Evolutionary conservation across 352 stramenopile genomes (phyloP).

Genomic region (Plasmopara viticola): DNA sequence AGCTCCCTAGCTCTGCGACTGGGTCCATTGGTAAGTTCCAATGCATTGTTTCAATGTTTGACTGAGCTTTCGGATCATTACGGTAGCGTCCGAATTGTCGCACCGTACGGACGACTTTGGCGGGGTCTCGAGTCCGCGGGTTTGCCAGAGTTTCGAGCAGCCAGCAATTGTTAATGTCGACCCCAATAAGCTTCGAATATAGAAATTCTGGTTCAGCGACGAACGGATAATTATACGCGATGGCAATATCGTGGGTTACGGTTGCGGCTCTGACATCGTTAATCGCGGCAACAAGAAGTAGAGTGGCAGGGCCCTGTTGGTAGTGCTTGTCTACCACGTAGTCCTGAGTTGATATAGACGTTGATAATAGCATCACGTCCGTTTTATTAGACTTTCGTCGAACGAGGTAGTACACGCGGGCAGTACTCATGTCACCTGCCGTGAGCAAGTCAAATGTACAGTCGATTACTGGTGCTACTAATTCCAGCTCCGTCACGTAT

Average conservation of each 20-base stretch:
- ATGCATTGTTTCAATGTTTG: constrained; percentile 28
- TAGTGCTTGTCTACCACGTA: constrained; percentile 17
- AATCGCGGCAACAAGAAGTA: constrained; percentile 19
- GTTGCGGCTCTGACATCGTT: constrained; percentile 11
- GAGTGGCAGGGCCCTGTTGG: constrained; percentile 11
- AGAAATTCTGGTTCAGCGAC: constrained; percentile 12
- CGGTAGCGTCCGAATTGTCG: constrained; percentile 31
- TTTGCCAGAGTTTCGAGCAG: constrained; percentile 12
- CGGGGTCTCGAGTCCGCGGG: constrained; percentile 10
- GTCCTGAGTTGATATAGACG: constrained; percentile 23
- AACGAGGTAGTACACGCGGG: constrained; percentile 24
- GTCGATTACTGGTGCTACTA: constrained; percentile 36
- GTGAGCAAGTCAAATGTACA: constrained; percentile 22
- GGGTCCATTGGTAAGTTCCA: constrained; percentile 23
- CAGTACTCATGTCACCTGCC: constrained; percentile 7
- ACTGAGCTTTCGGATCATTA: constrained; percentile 22
- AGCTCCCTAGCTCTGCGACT: constrained; percentile 10
- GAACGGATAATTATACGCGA: constrained; percentile 27
- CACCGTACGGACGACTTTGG: constrained; percentile 19
- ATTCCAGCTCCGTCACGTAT: constrained; percentile 21
- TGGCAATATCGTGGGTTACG: constrained; percentile 19
- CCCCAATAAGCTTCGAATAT: constrained; percentile 13
- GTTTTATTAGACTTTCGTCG: constrained; percentile 12
- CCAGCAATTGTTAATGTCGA: constrained; percentile 18
- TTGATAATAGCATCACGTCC: constrained; percentile 20